phyloP scores from a whole-genome alignment of 768 basidiomycete species.

The Leccinum barrowsii region DNA sequence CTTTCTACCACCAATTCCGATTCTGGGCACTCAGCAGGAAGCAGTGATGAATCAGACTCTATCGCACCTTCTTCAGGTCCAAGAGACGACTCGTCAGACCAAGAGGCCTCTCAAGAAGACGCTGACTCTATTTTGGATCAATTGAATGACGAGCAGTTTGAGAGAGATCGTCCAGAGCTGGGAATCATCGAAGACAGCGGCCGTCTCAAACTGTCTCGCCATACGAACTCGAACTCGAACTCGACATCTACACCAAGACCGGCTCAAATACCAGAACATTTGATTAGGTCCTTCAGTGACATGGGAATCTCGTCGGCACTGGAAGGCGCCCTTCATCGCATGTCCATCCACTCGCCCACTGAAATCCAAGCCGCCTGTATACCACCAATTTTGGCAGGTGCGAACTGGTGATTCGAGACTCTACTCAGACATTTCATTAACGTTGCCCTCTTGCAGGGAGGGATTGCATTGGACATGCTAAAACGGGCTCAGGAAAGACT shows the following conservation, averaged over 20 bases:
- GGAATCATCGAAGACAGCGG: constrained; percentile 11
- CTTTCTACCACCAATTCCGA: constrained; percentile 1
- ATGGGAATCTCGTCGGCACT: constrained; percentile 61
- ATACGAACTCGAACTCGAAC: constrained; percentile 14
- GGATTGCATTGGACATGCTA: constrained; percentile 97
- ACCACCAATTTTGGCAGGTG: constrained; percentile 77
- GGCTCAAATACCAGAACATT: constrained; percentile 6
- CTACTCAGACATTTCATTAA: not conserved
- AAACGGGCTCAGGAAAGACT: constrained; percentile 98
- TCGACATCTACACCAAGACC: constrained; percentile 5
- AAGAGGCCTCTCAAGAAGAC: constrained; percentile 16
- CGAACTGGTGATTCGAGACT: constrained; percentile 2
- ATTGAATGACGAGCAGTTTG: not conserved
- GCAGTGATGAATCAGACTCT: constrained; percentile 2
- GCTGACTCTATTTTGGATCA: constrained; percentile 8
- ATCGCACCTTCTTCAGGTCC: constrained; percentile 1
- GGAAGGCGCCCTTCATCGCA: constrained; percentile 60
- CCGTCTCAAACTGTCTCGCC: constrained; percentile 21
- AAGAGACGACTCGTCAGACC: constrained; percentile 15
- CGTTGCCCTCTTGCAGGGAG: constrained; percentile 51
- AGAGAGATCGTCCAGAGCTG: not conserved
- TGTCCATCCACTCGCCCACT: constrained; percentile 86
- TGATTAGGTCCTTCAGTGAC: constrained; percentile 43
- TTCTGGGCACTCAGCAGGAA: not conserved
- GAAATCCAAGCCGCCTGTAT: constrained; percentile 90